Evolutionary conservation across 2,329 filamentous ascomycete genomes (phyloP), one percentile per base, ranked within the genome.

Genomic region (Remersonia thermophila): DNA sequence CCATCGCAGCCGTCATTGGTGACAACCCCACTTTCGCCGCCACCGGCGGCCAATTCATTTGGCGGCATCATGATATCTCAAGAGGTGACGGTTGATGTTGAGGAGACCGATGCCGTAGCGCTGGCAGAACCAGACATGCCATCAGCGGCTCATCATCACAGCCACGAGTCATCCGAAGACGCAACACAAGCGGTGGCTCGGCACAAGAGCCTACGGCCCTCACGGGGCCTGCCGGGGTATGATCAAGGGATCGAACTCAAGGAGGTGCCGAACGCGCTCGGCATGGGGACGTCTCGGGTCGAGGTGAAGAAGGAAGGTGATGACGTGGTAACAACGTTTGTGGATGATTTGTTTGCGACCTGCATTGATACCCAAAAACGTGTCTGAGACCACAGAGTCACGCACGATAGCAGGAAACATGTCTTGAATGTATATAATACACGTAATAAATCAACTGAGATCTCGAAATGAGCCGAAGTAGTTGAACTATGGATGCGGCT

Each of bases 61-160:
- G 71, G 72, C 6, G 71, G 73, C 15, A 79, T 78, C 50, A 68
- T 77, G 60, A 67, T 78, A 6, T 72, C 69, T 16, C 70, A 74
- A 43, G 71, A 79, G 47, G 68, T 78, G 37, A 68, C 66, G 7
- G 66, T 78, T n/a, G 65, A 73, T 32, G 58, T 55, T 6, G 54
- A 57, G 18, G 50, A 56, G 15, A 43, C 45, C 2, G 39, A 42
- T 41, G 25, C 23, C 48, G 49, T 0, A 50, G 53, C 16, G 27
- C 51, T 18, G 43, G 45, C 7, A 50, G 53, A 12, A 44, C 47
- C 16, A 38, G 27, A 39, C 2, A 17, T 47, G n/a, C n/a, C n/a
- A n/a, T n/a, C n/a, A n/a, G n/a, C n/a, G n/a, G n/a, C n/a, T n/a
- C n/a, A n/a, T 17, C 33, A 32, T 10, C 16, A 16, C 36, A 42